phyloP scores from a whole-genome alignment of 345 rosid genomes.

The Psidium friedrichsthalianum region DNA sequence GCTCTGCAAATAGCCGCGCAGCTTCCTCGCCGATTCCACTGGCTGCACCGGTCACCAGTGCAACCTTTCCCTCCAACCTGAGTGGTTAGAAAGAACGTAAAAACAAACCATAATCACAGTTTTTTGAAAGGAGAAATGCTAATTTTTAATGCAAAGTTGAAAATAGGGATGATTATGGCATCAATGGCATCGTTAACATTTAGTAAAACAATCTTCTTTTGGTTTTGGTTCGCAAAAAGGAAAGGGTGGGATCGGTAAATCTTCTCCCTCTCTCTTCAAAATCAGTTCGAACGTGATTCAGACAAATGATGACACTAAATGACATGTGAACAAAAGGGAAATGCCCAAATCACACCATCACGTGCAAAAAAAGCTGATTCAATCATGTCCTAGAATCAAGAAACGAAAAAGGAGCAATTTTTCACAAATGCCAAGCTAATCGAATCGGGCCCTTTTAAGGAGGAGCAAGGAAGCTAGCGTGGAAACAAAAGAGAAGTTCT shows the following conservation, averaged over 20 bases:
- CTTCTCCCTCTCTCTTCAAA: not conserved
- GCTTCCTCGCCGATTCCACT: constrained; percentile 89
- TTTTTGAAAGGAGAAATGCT: not conserved
- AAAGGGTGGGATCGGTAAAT: not conserved
- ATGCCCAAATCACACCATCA: not conserved
- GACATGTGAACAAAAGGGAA: not conserved
- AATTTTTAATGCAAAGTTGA: no score
- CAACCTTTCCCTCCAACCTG: constrained; percentile 84
- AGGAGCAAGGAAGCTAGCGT: not conserved
- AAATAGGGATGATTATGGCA: not conserved
- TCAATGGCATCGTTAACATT: not conserved
- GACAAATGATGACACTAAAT: not conserved
- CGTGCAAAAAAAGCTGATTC: not conserved
- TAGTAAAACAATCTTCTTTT: not conserved
- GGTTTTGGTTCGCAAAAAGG: no score
- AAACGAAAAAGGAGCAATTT: not conserved
- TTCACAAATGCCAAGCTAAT: not conserved
- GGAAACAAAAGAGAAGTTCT: not conserved
- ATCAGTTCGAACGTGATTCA: not conserved
- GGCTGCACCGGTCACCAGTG: constrained; percentile 76
- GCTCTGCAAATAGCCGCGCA: constrained; percentile 40
- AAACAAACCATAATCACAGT: not conserved
- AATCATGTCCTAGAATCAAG: not conserved
- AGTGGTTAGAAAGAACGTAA: not conserved
- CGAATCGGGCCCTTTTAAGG: not conserved